These are phyloP conservation scores for Solanum bulbocastanum DNA, from an alignment of 257 asterid species.

Conservation along the genomic window DNA sequence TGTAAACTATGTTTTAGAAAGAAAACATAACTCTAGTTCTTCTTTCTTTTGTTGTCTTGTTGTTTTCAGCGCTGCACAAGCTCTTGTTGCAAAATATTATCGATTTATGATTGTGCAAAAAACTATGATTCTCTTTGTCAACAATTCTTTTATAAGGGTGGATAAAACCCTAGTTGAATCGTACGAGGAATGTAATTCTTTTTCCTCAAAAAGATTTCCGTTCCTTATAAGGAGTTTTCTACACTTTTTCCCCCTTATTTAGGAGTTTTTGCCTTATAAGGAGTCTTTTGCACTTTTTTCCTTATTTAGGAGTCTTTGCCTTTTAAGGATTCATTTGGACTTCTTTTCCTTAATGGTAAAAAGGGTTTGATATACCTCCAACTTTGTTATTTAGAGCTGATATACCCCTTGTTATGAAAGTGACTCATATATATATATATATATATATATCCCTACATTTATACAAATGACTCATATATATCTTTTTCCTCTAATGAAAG, in stretches of 20 bases:
- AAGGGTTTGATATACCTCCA: too few species aligned
- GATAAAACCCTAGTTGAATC: neutral
- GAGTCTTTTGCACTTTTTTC: neutral
- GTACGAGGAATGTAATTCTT: neutral
- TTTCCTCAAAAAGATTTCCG: neutral
- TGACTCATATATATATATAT: too few species aligned
- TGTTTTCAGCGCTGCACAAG: neutral
- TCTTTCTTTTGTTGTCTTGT: neutral
- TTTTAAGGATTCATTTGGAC: neutral
- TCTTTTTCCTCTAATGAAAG: too few species aligned
- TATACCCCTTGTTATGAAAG: too few species aligned
- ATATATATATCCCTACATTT: too few species aligned
- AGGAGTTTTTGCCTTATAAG: neutral
- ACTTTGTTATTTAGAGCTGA: too few species aligned
- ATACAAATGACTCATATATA: too few species aligned
- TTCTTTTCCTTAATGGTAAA: too few species aligned
- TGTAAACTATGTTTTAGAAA: neutral
- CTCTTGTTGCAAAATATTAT: neutral
- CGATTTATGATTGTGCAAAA: neutral
- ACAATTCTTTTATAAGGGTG: neutral
- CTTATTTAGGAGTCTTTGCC: neutral
- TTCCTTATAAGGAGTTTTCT: neutral
- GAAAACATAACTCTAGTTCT: neutral
- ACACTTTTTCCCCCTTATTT: neutral
- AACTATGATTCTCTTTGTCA: neutral